Conservation (phyloP, 768 basidiomycete species). For the Boletus barrowsii region DNA sequence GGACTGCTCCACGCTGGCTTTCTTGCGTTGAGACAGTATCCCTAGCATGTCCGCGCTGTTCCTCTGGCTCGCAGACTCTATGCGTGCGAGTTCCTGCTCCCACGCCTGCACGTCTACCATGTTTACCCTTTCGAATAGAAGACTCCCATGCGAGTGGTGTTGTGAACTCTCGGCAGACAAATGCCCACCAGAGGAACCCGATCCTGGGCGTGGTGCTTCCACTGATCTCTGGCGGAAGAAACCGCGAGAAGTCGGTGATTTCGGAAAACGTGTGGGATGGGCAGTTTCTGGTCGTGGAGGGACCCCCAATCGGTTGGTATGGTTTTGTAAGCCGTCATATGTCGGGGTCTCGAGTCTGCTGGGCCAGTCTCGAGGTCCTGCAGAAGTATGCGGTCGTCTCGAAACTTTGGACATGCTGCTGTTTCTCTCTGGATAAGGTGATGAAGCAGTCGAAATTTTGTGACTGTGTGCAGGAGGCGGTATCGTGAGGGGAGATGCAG, state of each 20-base stretch:
- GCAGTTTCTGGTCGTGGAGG: constrained; percentile 30
- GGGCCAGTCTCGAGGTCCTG: constrained; percentile 62
- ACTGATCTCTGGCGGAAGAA: constrained; percentile 22
- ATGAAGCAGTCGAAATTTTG: constrained; percentile 30
- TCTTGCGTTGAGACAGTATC: constrained; percentile 29
- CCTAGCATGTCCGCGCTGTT: constrained; percentile 39
- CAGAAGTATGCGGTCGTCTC: constrained; percentile 69
- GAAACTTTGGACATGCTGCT: constrained; percentile 31
- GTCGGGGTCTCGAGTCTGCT: constrained; percentile 23
- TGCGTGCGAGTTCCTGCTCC: constrained; percentile 74
- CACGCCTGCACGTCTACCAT: constrained; percentile 55
- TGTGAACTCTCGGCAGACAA: constrained; percentile 17
- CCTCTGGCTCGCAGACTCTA: constrained; percentile 59
- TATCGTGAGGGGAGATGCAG: constrained; percentile 2
- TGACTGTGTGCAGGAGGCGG: constrained; percentile 17
- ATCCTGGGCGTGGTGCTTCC: constrained; percentile 30
- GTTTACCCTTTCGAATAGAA: constrained; percentile 28
- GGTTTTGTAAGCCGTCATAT: constrained; percentile 12
- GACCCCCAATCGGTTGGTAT: constrained; percentile 13
- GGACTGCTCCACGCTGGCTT: constrained; percentile 20
- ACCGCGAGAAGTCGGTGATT: constrained; percentile 12
- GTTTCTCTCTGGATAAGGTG: constrained; percentile 29
- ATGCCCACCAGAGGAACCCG: constrained; percentile 49
- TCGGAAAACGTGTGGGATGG: constrained; percentile 11
- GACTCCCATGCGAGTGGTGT: constrained; percentile 12